phyloP scores from a whole-genome alignment of 495 filamentous ascomycete genomes.

The Penicillium pancosmium region DNA sequence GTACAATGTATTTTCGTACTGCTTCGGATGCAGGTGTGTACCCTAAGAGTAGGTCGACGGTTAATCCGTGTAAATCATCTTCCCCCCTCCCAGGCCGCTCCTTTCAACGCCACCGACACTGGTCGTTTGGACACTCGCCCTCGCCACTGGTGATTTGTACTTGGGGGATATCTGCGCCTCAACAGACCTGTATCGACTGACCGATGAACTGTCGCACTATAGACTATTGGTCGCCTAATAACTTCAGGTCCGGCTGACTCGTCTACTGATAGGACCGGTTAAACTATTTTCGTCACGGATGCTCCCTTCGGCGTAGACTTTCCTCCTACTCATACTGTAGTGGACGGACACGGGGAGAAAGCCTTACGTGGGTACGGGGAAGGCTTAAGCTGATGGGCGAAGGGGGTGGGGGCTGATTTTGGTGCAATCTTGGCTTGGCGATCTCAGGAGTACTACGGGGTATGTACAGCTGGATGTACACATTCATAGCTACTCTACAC shows the following conservation, averaged over 20 bases:
- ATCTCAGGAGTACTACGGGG: too few relatives aligned
- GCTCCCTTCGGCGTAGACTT: constrained; percentile 4
- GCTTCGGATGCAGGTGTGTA: constrained; percentile 1
- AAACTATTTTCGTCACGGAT: constrained; percentile 33
- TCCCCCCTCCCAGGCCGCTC: neutral
- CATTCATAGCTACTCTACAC: neutral
- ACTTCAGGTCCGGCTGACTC: constrained; percentile 28
- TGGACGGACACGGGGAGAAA: too few relatives aligned
- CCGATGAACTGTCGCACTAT: constrained; percentile 32
- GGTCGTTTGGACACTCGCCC: constrained; percentile 20
- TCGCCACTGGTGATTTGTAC: constrained; percentile 15
- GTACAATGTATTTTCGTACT: constrained; percentile 6
- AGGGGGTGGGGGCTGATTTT: too few relatives aligned
- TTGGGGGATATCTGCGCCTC: constrained; percentile 6
- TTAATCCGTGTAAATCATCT: constrained; percentile 5
- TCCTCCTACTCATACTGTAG: neutral
- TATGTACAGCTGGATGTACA: neutral
- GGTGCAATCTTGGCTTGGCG: too few relatives aligned
- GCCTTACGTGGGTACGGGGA: too few relatives aligned
- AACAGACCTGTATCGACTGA: constrained; percentile 20
- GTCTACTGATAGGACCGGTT: constrained; percentile 21
- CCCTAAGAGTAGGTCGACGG: constrained; percentile 7
- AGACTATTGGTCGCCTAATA: constrained; percentile 23
- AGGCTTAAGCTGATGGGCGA: too few relatives aligned
- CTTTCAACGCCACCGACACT: constrained; percentile 10